These are phyloP conservation scores for Talaromyces sp. DNA, from an alignment of 2,329 filamentous ascomycete species.

Conservation along the genomic window DNA sequence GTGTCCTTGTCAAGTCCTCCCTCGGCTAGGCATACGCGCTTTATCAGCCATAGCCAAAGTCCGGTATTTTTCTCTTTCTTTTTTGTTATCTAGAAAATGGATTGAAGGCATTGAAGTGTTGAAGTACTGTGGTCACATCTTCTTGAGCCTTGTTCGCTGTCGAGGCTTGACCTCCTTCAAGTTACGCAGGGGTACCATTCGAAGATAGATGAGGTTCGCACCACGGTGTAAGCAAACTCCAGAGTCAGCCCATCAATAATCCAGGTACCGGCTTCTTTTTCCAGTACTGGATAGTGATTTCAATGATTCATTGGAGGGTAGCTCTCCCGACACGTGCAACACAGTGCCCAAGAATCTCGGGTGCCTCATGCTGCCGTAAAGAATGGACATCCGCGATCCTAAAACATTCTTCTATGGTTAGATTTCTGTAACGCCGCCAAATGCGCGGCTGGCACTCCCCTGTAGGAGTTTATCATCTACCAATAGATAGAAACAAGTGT, in stretches of 20 bases:
- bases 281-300: slow-evolving; percentile 43
- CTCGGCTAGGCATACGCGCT: slow-evolving; percentile 39
- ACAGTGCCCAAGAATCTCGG: slow-evolving; percentile 31
- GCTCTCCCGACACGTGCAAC: slow-evolving; percentile 43
- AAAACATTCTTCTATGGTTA: slow-evolving; percentile 20
- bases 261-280: slow-evolving; percentile 28
- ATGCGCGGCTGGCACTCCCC: neutral
- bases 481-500: neutral
- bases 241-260: neutral
- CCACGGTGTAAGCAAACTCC: neutral
- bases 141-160: slow-evolving; percentile 44
- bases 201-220: slow-evolving; percentile 26
- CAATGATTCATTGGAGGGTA: slow-evolving; percentile 47
- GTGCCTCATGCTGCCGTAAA: slow-evolving; percentile 28
- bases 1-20: slow-evolving; percentile 44
- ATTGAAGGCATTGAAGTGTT: neutral
- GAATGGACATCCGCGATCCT: slow-evolving; percentile 35
- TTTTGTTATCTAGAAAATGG: neutral
- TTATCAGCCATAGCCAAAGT: slow-evolving; percentile 35
- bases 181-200: slow-evolving; percentile 50
- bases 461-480: neutral
- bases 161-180: slow-evolving; percentile 45
- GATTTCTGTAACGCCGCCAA: neutral
- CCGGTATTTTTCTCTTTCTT: neutral
- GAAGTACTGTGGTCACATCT: slow-evolving; percentile 5